Evolutionary conservation across 1,284 basidiomycete genomes (phyloP).

Genomic region (Trichosporon faecale): DNA sequence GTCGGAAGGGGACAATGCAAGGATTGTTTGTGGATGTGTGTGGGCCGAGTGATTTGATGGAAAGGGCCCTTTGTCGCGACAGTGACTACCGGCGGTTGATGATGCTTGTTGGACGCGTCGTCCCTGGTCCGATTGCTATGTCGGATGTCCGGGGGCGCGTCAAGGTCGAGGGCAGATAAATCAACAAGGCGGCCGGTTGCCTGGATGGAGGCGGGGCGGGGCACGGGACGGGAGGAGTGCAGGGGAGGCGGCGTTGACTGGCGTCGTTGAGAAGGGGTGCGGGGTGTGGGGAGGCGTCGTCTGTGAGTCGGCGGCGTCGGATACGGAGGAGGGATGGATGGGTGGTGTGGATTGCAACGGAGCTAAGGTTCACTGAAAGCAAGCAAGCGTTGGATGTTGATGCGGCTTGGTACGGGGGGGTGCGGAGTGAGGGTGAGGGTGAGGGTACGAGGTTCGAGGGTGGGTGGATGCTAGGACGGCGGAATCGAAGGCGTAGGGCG

Average conservation of each 20-base stretch:
- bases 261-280: neutral
- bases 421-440: neutral
- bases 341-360: neutral
- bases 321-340: neutral
- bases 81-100: neutral
- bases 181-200: neutral
- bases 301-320: too few species aligned
- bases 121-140: slow-evolving; percentile 8
- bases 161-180: neutral
- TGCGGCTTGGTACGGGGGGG: neutral
- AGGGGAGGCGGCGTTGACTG: neutral
- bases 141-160: slow-evolving; percentile 5
- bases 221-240: neutral
- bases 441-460: neutral
- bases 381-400: neutral
- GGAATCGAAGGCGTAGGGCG: neutral
- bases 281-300: neutral
- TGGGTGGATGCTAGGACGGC: neutral
- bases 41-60: neutral
- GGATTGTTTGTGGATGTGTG: slow-evolving; percentile 7
- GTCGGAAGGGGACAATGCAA: neutral
- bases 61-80: neutral
- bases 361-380: neutral
- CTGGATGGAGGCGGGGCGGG: slow-evolving; percentile 4
- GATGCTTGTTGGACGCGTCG: slow-evolving; percentile 5